Percentiles rank a stretch among this genome's conserved stretches.
phyloP scores from a whole-genome alignment of 1,284 basidiomycete species.

The Apiotrichum akiyoshidainum region DNA sequence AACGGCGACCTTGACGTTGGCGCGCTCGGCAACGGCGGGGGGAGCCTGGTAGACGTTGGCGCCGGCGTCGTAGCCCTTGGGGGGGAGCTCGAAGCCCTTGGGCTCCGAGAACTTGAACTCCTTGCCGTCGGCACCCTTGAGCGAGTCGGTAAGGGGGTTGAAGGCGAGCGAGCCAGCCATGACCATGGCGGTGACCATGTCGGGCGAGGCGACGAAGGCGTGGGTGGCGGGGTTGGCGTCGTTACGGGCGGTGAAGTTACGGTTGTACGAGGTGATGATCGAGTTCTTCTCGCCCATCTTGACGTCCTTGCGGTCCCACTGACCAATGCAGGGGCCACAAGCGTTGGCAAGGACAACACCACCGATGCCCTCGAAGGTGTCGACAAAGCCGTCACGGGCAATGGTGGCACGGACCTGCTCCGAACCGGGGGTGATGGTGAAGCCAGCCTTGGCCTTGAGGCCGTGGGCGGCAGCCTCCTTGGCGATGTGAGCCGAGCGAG shows the following conservation, averaged over 20 bases:
- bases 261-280: constrained; percentile 99
- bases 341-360: constrained; percentile 96
- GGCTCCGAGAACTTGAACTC: constrained; percentile 95
- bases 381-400: constrained; percentile 90
- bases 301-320: constrained; percentile 96
- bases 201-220: constrained; percentile 97
- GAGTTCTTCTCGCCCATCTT: constrained; percentile 97
- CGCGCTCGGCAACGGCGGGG: constrained; percentile 76
- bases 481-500: constrained; percentile 90
- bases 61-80: constrained; percentile 91
- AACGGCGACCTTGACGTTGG: constrained; percentile 80
- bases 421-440: constrained; percentile 96
- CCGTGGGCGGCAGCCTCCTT: constrained; percentile 83
- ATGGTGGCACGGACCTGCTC: constrained; percentile 99
- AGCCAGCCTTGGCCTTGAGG: constrained; percentile 83
- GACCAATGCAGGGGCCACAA: constrained; percentile 98
- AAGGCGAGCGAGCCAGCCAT: constrained; percentile 93
- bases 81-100: constrained; percentile 84
- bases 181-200: constrained; percentile 94
- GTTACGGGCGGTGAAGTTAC: constrained; percentile 99
- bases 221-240: constrained; percentile 99
- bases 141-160: constrained; percentile 91
- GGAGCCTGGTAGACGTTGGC: constrained; percentile 97
- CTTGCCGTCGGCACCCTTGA: constrained; percentile 89
- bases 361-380: constrained; percentile 78